Conservation (phyloP, 352 stramenopile genomes). For the Thalassiosira delicatula region DNA sequence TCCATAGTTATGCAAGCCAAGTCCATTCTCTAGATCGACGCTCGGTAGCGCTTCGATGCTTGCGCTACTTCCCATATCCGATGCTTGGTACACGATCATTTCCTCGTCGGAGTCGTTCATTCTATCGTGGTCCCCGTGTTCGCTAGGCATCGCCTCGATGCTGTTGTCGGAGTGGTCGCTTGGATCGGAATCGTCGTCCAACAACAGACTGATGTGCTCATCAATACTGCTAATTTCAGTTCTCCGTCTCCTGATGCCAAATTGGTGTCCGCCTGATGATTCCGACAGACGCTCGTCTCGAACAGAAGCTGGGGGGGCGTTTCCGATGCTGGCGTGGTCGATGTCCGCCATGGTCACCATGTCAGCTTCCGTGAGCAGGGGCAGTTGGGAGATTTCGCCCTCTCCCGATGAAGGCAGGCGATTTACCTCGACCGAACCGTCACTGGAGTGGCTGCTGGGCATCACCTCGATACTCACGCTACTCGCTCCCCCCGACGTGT, state of each 20-base stretch:
- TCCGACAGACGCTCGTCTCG: constrained; percentile 48
- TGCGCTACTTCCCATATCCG: constrained; percentile 20
- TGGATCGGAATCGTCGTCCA: not conserved
- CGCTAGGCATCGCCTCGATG: constrained; percentile 28
- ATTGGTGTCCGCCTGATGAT: constrained; percentile 30
- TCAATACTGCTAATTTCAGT: constrained; percentile 22
- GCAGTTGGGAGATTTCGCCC: constrained; percentile 44
- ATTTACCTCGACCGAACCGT: not conserved
- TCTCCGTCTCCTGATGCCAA: constrained; percentile 8
- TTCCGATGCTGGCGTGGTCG: constrained; percentile 71
- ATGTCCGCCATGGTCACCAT: constrained; percentile 75
- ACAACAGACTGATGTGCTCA: not conserved
- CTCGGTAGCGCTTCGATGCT: constrained; percentile 30
- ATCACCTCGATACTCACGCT: constrained; percentile 35
- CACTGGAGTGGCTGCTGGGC: constrained; percentile 23
- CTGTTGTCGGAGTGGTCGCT: constrained; percentile 35
- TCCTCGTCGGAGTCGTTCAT: not conserved
- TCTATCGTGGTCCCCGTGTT: constrained; percentile 23
- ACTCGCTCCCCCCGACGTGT: constrained; percentile 10
- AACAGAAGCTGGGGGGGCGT: constrained; percentile 66
- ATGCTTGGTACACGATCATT: constrained; percentile 17
- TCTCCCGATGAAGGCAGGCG: constrained; percentile 2
- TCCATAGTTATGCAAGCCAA: not conserved
- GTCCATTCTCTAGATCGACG: constrained; percentile 16
- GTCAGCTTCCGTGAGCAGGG: constrained; percentile 66